phyloP scores from a whole-genome alignment of 2,329 filamentous ascomycete genomes.

The Fusarium heterosporum region DNA sequence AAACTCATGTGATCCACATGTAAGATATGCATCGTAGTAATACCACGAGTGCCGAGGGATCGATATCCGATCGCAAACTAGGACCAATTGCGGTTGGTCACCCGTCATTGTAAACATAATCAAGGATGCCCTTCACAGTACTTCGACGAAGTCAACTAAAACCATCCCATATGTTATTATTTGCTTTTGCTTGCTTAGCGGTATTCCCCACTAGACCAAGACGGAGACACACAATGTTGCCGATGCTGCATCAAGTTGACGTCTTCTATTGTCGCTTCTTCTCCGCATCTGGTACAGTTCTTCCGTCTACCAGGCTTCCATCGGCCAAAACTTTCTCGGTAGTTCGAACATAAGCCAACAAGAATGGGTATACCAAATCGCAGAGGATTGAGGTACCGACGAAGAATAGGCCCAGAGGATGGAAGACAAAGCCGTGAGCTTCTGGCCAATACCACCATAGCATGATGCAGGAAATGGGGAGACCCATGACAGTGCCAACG shows the following conservation, averaged over 20 bases:
- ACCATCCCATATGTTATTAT: constrained; percentile 3
- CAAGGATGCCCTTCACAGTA: not conserved
- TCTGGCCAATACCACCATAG: constrained; percentile 66
- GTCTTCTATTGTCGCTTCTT: constrained; percentile 40
- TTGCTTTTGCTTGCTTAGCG: constrained; percentile 4
- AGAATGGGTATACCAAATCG: constrained; percentile 59
- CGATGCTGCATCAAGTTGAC: not conserved
- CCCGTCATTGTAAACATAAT: not conserved
- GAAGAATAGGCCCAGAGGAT: constrained; percentile 58
- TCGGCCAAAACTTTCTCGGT: constrained; percentile 55
- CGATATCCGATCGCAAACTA: not conserved
- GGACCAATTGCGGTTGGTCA: not conserved
- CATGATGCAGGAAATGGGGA: constrained; percentile 54
- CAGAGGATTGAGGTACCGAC: constrained; percentile 55
- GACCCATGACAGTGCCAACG: constrained; percentile 57
- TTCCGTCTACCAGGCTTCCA: constrained; percentile 51
- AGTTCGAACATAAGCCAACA: constrained; percentile 55
- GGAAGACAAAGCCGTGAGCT: constrained; percentile 60
- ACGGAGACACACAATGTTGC: not conserved
- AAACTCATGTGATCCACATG: constrained; percentile 9
- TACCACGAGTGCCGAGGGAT: not conserved
- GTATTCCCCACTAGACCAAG: not conserved
- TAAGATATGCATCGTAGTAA: not conserved
- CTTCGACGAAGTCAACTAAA: constrained; percentile 1
- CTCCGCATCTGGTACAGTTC: constrained; percentile 9